These are phyloP conservation scores for Leccinum truebloodii DNA, from an alignment of 768 basidiomycete genomes.

Conservation along the genomic window DNA sequence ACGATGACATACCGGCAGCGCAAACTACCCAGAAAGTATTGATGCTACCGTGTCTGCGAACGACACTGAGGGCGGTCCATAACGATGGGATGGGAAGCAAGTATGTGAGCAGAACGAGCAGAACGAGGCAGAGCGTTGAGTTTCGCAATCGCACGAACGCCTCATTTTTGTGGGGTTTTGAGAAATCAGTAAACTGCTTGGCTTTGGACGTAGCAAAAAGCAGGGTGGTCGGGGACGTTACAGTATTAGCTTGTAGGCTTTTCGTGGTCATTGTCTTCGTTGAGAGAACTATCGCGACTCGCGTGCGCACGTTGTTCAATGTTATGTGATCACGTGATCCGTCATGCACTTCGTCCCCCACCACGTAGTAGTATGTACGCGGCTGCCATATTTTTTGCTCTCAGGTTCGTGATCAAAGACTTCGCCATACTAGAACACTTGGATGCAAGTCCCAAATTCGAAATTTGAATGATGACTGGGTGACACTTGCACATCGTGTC, in stretches of 20 bases:
- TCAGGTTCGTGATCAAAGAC: no score
- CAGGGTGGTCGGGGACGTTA: constrained; percentile 23
- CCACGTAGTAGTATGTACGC: no score
- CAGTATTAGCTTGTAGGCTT: background rate
- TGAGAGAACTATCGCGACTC: background rate
- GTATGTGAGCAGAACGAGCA: constrained; percentile 36
- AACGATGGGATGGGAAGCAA: constrained; percentile 40
- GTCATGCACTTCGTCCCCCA: no score
- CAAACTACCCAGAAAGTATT: no score
- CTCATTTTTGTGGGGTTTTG: constrained; percentile 39
- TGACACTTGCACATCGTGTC: no score
- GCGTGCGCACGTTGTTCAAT: background rate
- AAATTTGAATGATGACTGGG: no score
- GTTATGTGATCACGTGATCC: background rate
- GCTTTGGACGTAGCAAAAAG: constrained; percentile 27
- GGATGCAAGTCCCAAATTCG: no score
- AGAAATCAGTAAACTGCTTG: constrained; percentile 22
- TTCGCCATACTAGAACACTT: no score
- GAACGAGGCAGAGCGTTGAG: constrained; percentile 35
- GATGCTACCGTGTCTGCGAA: no score
- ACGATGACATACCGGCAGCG: no score
- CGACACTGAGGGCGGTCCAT: no score
- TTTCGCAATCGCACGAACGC: constrained; percentile 42
- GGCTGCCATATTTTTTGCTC: no score
- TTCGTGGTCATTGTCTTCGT: constrained; percentile 18